phyloP scores from a whole-genome alignment of 164 flowering plant species.

The Stephania yunnanensis region DNA sequence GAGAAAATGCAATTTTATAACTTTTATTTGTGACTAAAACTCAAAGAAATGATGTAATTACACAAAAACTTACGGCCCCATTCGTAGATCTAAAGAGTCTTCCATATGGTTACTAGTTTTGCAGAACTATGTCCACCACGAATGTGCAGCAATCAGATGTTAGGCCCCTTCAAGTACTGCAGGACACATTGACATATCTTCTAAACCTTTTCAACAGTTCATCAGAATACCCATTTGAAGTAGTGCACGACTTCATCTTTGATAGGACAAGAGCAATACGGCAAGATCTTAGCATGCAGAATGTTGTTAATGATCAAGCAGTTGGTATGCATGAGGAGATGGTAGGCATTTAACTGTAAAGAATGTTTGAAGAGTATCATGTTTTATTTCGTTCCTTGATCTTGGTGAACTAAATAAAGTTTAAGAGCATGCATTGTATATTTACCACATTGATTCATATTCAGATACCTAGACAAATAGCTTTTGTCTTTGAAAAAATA shows the following conservation, averaged over 20 bases:
- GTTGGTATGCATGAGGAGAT: slow-evolving; percentile 64
- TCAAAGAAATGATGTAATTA: neutral
- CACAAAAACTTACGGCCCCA: neutral
- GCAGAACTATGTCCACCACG: slow-evolving; percentile 67
- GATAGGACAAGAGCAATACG: slow-evolving; percentile 89
- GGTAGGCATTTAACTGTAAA: slow-evolving; percentile 33
- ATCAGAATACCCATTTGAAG: slow-evolving; percentile 58
- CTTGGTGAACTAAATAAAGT: neutral
- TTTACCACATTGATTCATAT: neutral
- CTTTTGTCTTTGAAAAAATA: too few species aligned
- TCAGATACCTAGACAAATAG: too few species aligned
- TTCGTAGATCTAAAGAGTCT: slow-evolving; percentile 4
- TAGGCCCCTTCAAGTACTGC: slow-evolving; percentile 71
- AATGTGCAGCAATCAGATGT: slow-evolving; percentile 53
- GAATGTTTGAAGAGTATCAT: neutral
- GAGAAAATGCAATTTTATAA: neutral
- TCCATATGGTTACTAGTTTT: slow-evolving; percentile 48
- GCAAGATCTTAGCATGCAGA: slow-evolving; percentile 90
- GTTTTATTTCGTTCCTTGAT: neutral
- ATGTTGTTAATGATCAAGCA: slow-evolving; percentile 41
- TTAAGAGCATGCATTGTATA: neutral
- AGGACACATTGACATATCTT: slow-evolving; percentile 57
- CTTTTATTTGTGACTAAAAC: neutral
- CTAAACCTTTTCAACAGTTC: slow-evolving; percentile 41
- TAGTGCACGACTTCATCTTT: slow-evolving; percentile 77